A percentile compares a stretch with the other conserved stretches of the same genome.
Evolutionary conservation across 2,329 filamentous ascomycete genomes (phyloP).

Genomic region (Coniochaeta sp.): DNA sequence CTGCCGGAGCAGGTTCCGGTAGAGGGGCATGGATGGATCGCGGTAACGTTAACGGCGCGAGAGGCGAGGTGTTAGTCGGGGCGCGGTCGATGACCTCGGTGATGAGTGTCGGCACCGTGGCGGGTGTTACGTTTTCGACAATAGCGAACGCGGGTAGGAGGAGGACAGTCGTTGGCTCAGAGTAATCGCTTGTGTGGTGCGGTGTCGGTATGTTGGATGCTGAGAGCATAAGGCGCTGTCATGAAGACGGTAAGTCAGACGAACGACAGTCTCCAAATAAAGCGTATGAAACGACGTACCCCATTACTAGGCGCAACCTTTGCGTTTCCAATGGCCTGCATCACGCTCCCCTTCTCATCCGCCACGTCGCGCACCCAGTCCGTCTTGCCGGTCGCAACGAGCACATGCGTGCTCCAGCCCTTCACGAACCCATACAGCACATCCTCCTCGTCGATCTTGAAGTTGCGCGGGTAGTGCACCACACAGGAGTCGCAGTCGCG

Average conservation of each 20-base stretch:
- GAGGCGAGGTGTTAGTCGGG: slow-evolving; percentile 66
- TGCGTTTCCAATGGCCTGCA: slow-evolving; percentile 61
- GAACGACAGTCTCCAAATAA: slow-evolving; percentile 7
- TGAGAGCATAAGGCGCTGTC: slow-evolving; percentile 76
- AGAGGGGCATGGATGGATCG: slow-evolving; percentile 19
- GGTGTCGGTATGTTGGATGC: slow-evolving; percentile 87
- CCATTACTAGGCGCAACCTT: slow-evolving; percentile 55
- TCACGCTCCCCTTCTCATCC: slow-evolving; percentile 79
- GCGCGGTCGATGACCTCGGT: slow-evolving; percentile 59
- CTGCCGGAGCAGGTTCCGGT: slow-evolving; percentile 19
- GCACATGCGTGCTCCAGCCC: slow-evolving; percentile 79
- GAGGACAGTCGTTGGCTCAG: slow-evolving; percentile 67
- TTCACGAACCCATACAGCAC: slow-evolving; percentile 78
- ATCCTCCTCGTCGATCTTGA: slow-evolving; percentile 70
- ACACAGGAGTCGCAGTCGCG: slow-evolving; percentile 81
- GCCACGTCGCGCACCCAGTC: slow-evolving; percentile 89
- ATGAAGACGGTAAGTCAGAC: slow-evolving; percentile 2
- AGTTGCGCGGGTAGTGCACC: slow-evolving; percentile 63
- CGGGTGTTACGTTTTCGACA: slow-evolving; percentile 76
- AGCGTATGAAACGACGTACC: slow-evolving; percentile 36
- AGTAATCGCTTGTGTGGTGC: slow-evolving; percentile 53
- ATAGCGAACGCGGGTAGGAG: slow-evolving; percentile 79
- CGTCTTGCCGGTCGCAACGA: slow-evolving; percentile 91
- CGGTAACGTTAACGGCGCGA: slow-evolving; percentile 34
- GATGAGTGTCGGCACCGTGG: slow-evolving; percentile 64